These are phyloP conservation scores for Penicillium verhagenii DNA, from an alignment of 495 filamentous ascomycete species.

Conservation along the genomic window DNA sequence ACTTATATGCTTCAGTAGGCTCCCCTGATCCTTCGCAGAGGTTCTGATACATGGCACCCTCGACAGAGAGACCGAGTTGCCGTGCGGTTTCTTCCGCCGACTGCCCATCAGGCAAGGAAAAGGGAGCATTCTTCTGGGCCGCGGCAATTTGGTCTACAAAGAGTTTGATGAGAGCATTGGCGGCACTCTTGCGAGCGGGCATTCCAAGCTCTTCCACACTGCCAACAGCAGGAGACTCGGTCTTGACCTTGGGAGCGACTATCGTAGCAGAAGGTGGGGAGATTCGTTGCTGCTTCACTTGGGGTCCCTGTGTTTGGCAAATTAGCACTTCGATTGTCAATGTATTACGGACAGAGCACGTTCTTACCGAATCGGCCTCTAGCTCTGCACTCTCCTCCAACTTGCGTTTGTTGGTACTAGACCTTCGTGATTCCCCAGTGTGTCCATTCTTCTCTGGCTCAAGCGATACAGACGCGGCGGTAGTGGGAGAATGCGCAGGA, in stretches of 20 bases:
- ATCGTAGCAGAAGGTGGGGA: slow-evolving; percentile 25
- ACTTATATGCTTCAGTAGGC: slow-evolving; percentile 52
- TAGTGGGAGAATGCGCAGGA: slow-evolving; percentile 22
- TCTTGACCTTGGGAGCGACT: slow-evolving; percentile 28
- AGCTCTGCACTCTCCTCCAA: slow-evolving; percentile 39
- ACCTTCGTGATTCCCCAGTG: slow-evolving; percentile 23
- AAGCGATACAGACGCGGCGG: slow-evolving; percentile 22
- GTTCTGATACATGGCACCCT: slow-evolving; percentile 65
- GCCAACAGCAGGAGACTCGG: slow-evolving; percentile 21
- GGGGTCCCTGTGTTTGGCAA: slow-evolving; percentile 32
- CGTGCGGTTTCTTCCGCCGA: slow-evolving; percentile 51
- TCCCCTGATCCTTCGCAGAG: slow-evolving; percentile 50
- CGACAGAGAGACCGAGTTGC: slow-evolving; percentile 66
- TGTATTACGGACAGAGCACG: background rate
- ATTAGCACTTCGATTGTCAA: slow-evolving; percentile 9
- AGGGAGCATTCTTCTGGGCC: slow-evolving; percentile 49
- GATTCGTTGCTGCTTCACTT: slow-evolving; percentile 41
- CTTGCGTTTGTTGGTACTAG: slow-evolving; percentile 46
- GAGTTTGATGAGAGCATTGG: slow-evolving; percentile 49
- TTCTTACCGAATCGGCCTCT: slow-evolving; percentile 30
- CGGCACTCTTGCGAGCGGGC: slow-evolving; percentile 49
- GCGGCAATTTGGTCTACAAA: slow-evolving; percentile 54
- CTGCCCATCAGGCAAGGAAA: slow-evolving; percentile 52
- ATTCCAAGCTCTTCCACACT: slow-evolving; percentile 45
- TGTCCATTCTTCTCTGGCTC: slow-evolving; percentile 36